These are phyloP conservation scores for Suhomyces wounanorum DNA, from an alignment of 1,139 yeast genomes.

Conservation along the genomic window DNA sequence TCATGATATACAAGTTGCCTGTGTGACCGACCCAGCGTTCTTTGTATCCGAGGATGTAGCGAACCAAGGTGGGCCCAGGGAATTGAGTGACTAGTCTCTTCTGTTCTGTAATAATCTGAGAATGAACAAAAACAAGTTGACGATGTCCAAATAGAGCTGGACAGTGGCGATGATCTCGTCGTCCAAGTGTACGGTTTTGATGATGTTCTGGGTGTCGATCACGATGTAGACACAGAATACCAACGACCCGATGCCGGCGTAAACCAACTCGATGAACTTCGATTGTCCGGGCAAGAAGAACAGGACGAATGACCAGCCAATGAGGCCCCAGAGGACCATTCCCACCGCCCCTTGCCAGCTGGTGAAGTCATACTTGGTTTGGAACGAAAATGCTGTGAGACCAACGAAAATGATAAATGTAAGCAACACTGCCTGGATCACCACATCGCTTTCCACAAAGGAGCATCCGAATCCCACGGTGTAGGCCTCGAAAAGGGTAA, in stretches of 20 bases:
- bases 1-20: constrained; percentile 25
- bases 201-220: constrained; percentile 79
- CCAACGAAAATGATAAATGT: constrained; percentile 74
- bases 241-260: constrained; percentile 73
- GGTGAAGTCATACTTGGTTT: constrained; percentile 78
- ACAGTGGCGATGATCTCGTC: constrained; percentile 84
- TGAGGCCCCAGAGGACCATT: constrained; percentile 63
- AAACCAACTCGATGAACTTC: constrained; percentile 57
- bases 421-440: constrained; percentile 70
- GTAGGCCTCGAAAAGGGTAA: constrained; percentile 77
- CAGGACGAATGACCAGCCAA: constrained; percentile 71
- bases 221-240: constrained; percentile 73
- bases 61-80: neutral
- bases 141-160: constrained; percentile 73
- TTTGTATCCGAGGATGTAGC: neutral
- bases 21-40: constrained; percentile 26
- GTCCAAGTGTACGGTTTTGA: constrained; percentile 81
- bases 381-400: constrained; percentile 75
- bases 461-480: constrained; percentile 70
- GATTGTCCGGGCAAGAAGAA: constrained; percentile 65
- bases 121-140: constrained; percentile 77
- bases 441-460: constrained; percentile 61
- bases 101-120: constrained; percentile 64
- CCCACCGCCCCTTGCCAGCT: constrained; percentile 70
- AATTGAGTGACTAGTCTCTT: constrained; percentile 28